Conservation (phyloP, 2,329 filamentous ascomycete genomes). For the Colletotrichum truncatum region DNA sequence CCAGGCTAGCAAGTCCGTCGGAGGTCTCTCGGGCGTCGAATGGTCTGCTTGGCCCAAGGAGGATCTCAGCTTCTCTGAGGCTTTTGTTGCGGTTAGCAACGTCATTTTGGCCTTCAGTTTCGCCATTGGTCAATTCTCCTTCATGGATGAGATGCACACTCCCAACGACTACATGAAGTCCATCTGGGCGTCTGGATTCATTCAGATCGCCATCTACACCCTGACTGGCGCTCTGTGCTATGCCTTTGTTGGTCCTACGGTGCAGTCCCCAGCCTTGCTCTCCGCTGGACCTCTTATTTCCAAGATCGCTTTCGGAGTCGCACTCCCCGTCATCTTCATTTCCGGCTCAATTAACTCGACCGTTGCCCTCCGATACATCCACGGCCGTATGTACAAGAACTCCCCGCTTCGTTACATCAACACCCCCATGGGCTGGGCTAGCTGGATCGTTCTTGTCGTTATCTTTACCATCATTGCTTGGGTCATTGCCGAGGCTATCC, state of each 20-base stretch:
- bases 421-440: constrained; percentile 56
- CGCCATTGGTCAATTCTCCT: constrained; percentile 59
- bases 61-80: constrained; percentile 58
- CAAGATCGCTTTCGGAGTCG: constrained; percentile 76
- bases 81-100: constrained; percentile 71
- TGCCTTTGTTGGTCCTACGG: constrained; percentile 70
- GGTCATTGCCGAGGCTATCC: constrained; percentile 77
- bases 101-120: constrained; percentile 77
- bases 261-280: constrained; percentile 74
- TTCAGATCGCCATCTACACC: constrained; percentile 73
- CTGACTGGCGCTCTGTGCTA: constrained; percentile 75
- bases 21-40: constrained; percentile 43
- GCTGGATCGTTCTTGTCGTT: constrained; percentile 69
- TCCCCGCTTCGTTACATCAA: constrained; percentile 56
- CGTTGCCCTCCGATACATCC: constrained; percentile 55
- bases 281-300: constrained; percentile 67
- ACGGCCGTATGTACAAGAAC: constrained; percentile 53
- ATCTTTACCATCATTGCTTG: constrained; percentile 71
- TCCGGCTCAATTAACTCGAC: constrained; percentile 75
- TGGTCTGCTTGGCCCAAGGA: constrained; percentile 58
- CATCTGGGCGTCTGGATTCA: constrained; percentile 67
- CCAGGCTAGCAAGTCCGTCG: constrained; percentile 39
- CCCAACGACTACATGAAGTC: constrained; percentile 59
- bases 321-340: constrained; percentile 77
- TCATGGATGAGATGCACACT: constrained; percentile 64